Evolutionary conservation across 805 yeast genomes (phyloP), one percentile per base, ranked within the genome.

Genomic region (Wickerhamomyces rabaulensis): DNA sequence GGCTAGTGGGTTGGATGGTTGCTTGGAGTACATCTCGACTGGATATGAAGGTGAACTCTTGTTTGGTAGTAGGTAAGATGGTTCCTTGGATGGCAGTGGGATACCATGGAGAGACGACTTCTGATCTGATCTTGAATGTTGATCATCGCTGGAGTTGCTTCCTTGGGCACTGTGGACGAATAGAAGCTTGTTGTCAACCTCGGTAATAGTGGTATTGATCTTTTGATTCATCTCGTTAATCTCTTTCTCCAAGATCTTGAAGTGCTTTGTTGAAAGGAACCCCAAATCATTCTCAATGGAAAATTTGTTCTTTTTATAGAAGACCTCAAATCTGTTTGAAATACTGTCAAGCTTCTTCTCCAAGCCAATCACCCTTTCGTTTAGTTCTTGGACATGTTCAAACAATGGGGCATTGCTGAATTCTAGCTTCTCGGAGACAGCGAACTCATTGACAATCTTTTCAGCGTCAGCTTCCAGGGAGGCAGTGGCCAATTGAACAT

Each of bases 201-300:
- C 52, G 16, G 20, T 10, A 3, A 43, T 39, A 27, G 42, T 50
- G 7, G 22, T 15, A 4, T 47, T 42, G 3, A 52, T 16, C 16
- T 46, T 49, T 17, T 10, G 15, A 23, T 43, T 50, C 17, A 54
- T 38, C n/a, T 49, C 50, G 17, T 51, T 50, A 22, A 56, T 47
- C 43, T 56, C 60, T 36, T 47, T 51, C 35, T 54, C 58, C 22
- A 56, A 39, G 12, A 52, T 50, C 48, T 50, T 54, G 44, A 50
- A 52, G 21, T 53, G 57, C 19, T 50, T 50, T 7, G 51, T 39
- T 7, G 57, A 45, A 2, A 52, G 12, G 16, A 55, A 50, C 1
- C 39, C 27, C n/a, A n/a, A 19, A 20, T 49, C 42, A 23, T 33
- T 45, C 6, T 53, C 59, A 25, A 52, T 49, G 10, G 40, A 41